These are phyloP conservation scores for Cystobasidium pallidum DNA, from an alignment of 1,284 basidiomycete species.

Conservation along the genomic window DNA sequence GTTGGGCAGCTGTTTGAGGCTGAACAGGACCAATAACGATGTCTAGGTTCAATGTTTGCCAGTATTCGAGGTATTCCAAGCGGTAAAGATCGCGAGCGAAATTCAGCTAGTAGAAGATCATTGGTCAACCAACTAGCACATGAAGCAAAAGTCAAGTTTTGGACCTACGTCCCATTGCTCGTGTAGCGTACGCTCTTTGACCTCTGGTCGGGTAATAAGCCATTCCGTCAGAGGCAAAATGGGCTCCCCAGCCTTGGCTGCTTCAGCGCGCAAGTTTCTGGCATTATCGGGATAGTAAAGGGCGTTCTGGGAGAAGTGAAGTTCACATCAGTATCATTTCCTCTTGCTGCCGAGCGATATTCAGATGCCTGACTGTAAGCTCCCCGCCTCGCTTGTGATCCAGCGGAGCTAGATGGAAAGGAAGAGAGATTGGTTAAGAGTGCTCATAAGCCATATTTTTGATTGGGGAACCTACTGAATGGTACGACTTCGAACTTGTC, in stretches of 20 bases:
- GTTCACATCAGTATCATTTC: too few species aligned
- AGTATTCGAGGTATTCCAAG: conserved; percentile 50
- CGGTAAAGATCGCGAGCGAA: conserved; percentile 53
- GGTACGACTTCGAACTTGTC: conserved; percentile 31
- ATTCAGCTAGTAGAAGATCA: conserved; percentile 49
- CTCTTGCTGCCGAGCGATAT: too few species aligned
- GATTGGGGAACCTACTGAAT: not conserved
- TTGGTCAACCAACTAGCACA: too few species aligned
- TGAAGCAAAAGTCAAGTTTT: too few species aligned
- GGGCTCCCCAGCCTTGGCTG: conserved; percentile 52
- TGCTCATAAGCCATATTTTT: not conserved
- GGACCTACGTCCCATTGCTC: conserved; percentile 52
- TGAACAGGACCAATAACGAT: conserved; percentile 55
- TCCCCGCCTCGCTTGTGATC: conserved; percentile 15
- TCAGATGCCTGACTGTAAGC: not conserved
- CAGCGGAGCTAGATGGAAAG: not conserved
- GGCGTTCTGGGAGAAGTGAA: not conserved
- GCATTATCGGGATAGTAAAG: conserved; percentile 56
- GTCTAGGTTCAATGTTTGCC: conserved; percentile 52
- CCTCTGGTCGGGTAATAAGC: conserved; percentile 47
- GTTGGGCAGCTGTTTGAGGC: conserved; percentile 54
- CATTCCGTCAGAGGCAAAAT: conserved; percentile 54
- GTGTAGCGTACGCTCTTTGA: conserved; percentile 47
- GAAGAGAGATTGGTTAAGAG: not conserved
- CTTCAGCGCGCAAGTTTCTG: conserved; percentile 47